Conservation (phyloP, 352 stramenopile species). For the Phytophthora megakarya region DNA sequence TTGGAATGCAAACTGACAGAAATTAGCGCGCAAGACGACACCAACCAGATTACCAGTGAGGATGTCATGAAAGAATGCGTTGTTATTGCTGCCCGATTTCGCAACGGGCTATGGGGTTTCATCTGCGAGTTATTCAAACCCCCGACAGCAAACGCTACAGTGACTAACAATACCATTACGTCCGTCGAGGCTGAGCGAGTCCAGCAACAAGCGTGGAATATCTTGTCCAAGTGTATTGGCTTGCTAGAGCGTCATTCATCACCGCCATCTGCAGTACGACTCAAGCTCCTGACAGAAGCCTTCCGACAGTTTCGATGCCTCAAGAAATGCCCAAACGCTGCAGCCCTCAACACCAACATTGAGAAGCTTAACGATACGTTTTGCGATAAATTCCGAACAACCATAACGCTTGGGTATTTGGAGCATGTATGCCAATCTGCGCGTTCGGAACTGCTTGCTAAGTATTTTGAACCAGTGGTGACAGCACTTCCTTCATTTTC, state of each 20-base stretch:
- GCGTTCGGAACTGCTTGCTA: slow-evolving; percentile 48
- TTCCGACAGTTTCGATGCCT: slow-evolving; percentile 73
- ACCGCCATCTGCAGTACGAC: slow-evolving; percentile 40
- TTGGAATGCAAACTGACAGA: slow-evolving; percentile 52
- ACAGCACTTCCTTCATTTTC: slow-evolving; percentile 44
- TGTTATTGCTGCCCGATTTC: slow-evolving; percentile 64
- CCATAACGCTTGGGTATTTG: slow-evolving; percentile 67
- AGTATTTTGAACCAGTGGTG: slow-evolving; percentile 70
- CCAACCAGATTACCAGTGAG: slow-evolving; percentile 20
- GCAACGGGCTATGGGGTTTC: slow-evolving; percentile 69
- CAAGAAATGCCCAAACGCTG: slow-evolving; percentile 68
- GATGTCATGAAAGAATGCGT: slow-evolving; percentile 62
- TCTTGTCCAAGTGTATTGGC: slow-evolving; percentile 54
- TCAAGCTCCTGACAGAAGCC: slow-evolving; percentile 65
- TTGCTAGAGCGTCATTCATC: slow-evolving; percentile 57
- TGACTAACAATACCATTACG: slow-evolving; percentile 42
- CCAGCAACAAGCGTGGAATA: slow-evolving; percentile 61
- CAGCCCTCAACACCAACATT: slow-evolving; percentile 71
- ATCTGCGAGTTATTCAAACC: slow-evolving; percentile 80
- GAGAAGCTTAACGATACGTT: slow-evolving; percentile 62
- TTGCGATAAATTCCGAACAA: slow-evolving; percentile 63
- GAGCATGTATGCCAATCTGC: slow-evolving; percentile 42
- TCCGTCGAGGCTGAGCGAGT: slow-evolving; percentile 72
- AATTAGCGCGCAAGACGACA: slow-evolving; percentile 31
- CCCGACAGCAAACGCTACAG: slow-evolving; percentile 27